Conservation (phyloP, 2,329 filamentous ascomycete species). For the Penicillium sumatraense region DNA sequence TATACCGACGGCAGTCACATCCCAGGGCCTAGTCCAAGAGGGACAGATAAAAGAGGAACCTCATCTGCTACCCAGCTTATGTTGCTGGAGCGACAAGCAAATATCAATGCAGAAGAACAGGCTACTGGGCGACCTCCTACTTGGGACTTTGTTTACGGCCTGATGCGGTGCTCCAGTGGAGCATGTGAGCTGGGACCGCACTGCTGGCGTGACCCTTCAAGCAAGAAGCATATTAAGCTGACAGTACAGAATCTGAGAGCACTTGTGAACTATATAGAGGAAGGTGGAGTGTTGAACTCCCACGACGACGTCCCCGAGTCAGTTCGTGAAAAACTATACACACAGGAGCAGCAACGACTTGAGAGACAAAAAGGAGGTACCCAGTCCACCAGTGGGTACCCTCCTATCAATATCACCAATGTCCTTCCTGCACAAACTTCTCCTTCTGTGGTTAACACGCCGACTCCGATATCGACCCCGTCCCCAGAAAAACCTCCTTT, state of each 20-base stretch:
- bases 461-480: too few relatives aligned
- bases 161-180: slow-evolving; percentile 1
- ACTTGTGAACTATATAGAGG: neutral
- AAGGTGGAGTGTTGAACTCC: neutral
- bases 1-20: slow-evolving; percentile 3
- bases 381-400: too few relatives aligned
- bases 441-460: too few relatives aligned
- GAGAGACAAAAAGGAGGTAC: too few relatives aligned
- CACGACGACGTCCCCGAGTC: too few relatives aligned
- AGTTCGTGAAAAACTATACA: too few relatives aligned
- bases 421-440: too few relatives aligned
- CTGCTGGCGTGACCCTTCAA: neutral
- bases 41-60: slow-evolving; percentile 16
- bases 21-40: slow-evolving; percentile 1
- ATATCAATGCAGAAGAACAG: slow-evolving; percentile 13
- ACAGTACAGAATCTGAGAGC: neutral
- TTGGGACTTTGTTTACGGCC: slow-evolving; percentile 6
- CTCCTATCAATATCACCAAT: too few relatives aligned
- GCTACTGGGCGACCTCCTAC: neutral
- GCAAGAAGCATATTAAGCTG: neutral
- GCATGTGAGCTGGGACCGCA: neutral
- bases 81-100: slow-evolving; percentile 7
- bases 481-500: neutral
- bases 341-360: too few relatives aligned
- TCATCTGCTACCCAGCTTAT: slow-evolving; percentile 17